Evolutionary conservation across 371 early-diverging fungal genomes (phyloP).

Genomic region (Mortierella sp.): DNA sequence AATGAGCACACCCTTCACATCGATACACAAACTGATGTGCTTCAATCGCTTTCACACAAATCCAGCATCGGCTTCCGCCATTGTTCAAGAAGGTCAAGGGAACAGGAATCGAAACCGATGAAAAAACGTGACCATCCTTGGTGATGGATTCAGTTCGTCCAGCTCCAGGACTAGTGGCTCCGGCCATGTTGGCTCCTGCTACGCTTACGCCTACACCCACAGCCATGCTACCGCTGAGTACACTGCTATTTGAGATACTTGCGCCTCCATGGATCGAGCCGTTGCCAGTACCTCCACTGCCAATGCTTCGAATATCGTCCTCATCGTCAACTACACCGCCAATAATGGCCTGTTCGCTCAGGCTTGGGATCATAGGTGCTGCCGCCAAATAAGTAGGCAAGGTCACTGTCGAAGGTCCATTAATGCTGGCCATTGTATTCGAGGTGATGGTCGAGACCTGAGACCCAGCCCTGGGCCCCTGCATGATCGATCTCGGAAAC

Average conservation of each 20-base stretch:
- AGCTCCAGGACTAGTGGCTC: too few relatives aligned
- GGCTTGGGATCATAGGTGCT: background rate
- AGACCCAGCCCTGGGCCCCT: slow-evolving; percentile 17
- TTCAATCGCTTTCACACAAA: slow-evolving; percentile 25
- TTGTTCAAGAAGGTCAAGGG: slow-evolving; percentile 17
- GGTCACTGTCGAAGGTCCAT: slow-evolving; percentile 22
- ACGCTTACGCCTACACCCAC: too few relatives aligned
- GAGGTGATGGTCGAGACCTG: slow-evolving; percentile 43
- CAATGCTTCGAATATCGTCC: too few relatives aligned
- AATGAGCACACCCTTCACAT: slow-evolving; percentile 63
- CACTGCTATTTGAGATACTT: too few relatives aligned
- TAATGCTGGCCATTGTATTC: slow-evolving; percentile 43
- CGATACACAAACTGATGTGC: slow-evolving; percentile 27
- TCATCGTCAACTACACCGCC: too few relatives aligned
- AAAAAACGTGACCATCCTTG: slow-evolving; percentile 34
- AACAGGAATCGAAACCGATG: slow-evolving; percentile 17
- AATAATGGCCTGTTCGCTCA: too few relatives aligned
- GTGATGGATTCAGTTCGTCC: slow-evolving; percentile 1
- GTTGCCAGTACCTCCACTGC: too few relatives aligned
- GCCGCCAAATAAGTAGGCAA: slow-evolving; percentile 12
- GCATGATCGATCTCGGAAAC: slow-evolving; percentile 23
- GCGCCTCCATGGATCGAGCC: too few relatives aligned
- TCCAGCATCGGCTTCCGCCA: slow-evolving; percentile 25
- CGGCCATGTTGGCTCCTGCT: too few relatives aligned
- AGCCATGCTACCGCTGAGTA: too few relatives aligned